These are phyloP conservation scores for Hanseniaspora hatyaiensis DNA, from an alignment of 805 yeast species.

Conservation along the genomic window DNA sequence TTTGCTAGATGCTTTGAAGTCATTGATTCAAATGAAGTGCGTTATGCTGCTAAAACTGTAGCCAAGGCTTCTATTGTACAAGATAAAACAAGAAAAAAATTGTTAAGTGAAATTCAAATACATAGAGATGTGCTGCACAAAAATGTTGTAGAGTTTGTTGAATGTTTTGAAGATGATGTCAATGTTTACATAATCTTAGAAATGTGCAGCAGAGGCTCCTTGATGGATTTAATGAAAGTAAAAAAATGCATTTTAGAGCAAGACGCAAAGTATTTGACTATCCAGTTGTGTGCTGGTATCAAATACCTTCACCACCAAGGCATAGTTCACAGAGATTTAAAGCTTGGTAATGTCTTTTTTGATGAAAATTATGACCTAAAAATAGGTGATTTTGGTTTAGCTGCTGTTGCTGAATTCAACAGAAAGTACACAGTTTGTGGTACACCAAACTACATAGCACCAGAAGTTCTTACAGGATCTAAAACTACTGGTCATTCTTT, in stretches of 20 bases:
- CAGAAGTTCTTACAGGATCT: conserved; percentile 78
- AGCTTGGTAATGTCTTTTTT: conserved; percentile 88
- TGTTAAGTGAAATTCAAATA: conserved; percentile 86
- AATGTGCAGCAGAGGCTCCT: conserved; percentile 86
- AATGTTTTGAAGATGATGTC: conserved; percentile 92
- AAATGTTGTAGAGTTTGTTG: conserved; percentile 82
- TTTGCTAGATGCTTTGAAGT: conserved; percentile 97
- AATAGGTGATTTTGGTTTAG: conserved; percentile 95
- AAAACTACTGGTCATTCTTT: conserved; percentile 80
- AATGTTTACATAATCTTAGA: conserved; percentile 89
- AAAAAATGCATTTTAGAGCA: conserved; percentile 82
- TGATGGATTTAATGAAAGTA: conserved; percentile 80
- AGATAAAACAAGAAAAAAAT: conserved; percentile 72
- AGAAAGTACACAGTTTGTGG: conserved; percentile 93
- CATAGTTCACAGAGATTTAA: conserved; percentile 91
- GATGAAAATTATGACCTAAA: conserved; percentile 89
- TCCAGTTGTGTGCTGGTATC: conserved; percentile 88
- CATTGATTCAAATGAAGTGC: conserved; percentile 74
- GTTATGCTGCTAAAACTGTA: conserved; percentile 93
- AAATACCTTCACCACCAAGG: conserved; percentile 83
- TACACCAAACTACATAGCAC: conserved; percentile 97
- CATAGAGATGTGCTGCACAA: conserved; percentile 83
- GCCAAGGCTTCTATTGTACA: conserved; percentile 89
- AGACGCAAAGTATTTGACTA: conserved; percentile 79
- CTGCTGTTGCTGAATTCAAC: conserved; percentile 77